phyloP scores from a whole-genome alignment of 495 filamentous ascomycete species.

The Podospora fimiseda region DNA sequence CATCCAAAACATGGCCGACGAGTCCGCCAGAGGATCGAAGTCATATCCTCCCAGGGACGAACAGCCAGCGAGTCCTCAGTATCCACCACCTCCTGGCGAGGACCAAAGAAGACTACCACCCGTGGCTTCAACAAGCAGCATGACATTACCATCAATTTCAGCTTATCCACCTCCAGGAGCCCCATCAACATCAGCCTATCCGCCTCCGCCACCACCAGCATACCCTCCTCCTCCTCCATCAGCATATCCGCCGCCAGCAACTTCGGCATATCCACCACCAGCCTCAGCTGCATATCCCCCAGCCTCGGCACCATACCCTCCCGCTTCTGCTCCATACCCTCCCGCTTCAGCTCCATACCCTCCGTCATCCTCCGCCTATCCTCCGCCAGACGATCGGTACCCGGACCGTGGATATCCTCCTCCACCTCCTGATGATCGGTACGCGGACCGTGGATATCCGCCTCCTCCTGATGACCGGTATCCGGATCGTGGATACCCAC shows the following conservation, averaged over 20 bases:
- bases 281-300: no score
- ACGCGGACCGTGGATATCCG: no score
- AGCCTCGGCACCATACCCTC: no score
- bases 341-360: slow-evolving; percentile 10
- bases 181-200: slow-evolving; percentile 2
- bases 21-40: slow-evolving; percentile 30
- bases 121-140: slow-evolving; percentile 22
- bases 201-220: slow-evolving; percentile 1
- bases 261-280: slow-evolving; percentile 7
- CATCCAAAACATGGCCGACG: slow-evolving; percentile 38
- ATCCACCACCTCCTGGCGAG: slow-evolving; percentile 43
- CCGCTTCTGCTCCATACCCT: slow-evolving; percentile 21
- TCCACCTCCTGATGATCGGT: no score
- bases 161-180: slow-evolving; percentile 18
- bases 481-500: slow-evolving; percentile 1
- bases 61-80: slow-evolving; percentile 35
- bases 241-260: slow-evolving; percentile 11
- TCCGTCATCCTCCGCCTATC: neutral
- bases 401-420: no score
- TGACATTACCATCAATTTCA: slow-evolving; percentile 33
- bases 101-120: slow-evolving; percentile 32
- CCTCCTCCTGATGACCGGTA: neutral
- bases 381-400: neutral
- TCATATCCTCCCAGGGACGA: slow-evolving; percentile 35
- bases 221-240: slow-evolving; percentile 5